A percentile compares a stretch with the other conserved stretches of the same genome.
Evolutionary conservation across 441 rosid species (phyloP).

Genomic region (Gossypium schwendimanii): DNA sequence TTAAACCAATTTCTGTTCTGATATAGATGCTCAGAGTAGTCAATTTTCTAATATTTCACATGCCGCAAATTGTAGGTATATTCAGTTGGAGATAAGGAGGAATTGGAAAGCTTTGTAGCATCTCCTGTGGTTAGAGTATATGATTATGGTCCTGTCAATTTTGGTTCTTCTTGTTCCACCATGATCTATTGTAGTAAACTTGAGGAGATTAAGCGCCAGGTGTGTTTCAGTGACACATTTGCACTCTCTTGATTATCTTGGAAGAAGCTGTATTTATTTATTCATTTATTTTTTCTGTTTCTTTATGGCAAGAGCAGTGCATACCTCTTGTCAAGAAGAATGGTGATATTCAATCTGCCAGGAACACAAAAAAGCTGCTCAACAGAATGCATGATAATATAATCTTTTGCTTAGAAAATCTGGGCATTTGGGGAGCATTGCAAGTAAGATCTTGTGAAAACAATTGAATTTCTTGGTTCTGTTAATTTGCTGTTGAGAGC

Average conservation of each 20-base stretch:
- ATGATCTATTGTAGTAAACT: constrained; percentile 32
- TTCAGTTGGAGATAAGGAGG: constrained; percentile 61
- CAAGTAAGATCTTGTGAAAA: constrained; percentile 44
- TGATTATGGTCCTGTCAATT: constrained; percentile 44
- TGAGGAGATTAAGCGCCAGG: constrained; percentile 56
- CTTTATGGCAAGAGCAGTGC: constrained; percentile 49
- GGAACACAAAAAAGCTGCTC: constrained; percentile 52
- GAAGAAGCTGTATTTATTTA: constrained; percentile 9
- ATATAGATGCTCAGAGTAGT: background rate
- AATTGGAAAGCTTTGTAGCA: constrained; percentile 59
- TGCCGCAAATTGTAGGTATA: constrained; percentile 45
- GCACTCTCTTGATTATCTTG: constrained; percentile 18
- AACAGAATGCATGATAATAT: constrained; percentile 64
- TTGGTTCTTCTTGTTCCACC: constrained; percentile 28
- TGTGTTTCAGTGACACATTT: constrained; percentile 23
- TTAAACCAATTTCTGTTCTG: background rate
- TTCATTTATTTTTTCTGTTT: constrained; percentile 13
- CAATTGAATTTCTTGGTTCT: constrained; percentile 16
- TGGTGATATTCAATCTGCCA: constrained; percentile 42
- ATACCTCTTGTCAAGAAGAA: constrained; percentile 41
- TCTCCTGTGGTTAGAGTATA: constrained; percentile 65
- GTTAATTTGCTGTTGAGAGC: background rate
- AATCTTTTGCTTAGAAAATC: constrained; percentile 53
- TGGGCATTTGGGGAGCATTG: constrained; percentile 83
- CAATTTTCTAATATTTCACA: constrained; percentile 9